phyloP scores from a whole-genome alignment of 805 yeast species.

The Cyberlindnera americana region DNA sequence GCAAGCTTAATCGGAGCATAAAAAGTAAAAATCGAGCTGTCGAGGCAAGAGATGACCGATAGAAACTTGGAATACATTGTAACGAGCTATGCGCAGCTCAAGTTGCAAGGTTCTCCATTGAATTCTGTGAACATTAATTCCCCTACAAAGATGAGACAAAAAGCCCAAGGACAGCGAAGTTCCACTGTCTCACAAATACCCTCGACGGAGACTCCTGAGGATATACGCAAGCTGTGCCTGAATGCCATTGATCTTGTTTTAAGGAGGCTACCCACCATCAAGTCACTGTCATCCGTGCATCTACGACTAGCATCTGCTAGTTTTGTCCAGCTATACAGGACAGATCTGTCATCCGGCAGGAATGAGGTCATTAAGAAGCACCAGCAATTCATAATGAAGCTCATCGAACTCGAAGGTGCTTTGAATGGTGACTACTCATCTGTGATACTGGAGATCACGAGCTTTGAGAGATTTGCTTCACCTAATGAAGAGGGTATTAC shows the following conservation, averaged over 20 bases:
- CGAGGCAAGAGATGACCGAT: conserved; percentile 1
- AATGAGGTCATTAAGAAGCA: conserved; percentile 18
- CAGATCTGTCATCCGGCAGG: conserved; percentile 8
- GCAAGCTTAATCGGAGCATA: no score
- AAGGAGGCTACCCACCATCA: conserved; percentile 11
- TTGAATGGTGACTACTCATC: conserved; percentile 8
- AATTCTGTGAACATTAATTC: conserved; percentile 22
- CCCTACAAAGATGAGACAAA: conserved; percentile 23
- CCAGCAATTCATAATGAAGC: conserved; percentile 20
- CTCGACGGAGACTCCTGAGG: conserved; percentile 14
- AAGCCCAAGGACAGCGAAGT: conserved; percentile 9
- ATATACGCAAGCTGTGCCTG: conserved; percentile 20
- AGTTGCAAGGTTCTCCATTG: conserved; percentile 21
- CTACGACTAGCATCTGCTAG: conserved; percentile 23
- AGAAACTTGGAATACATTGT: conserved; percentile 24
- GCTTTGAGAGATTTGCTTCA: conserved; percentile 1
- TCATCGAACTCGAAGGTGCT: conserved; percentile 23
- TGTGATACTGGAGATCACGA: conserved; percentile 9
- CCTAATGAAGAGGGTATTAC: neutral
- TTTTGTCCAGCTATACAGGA: conserved; percentile 22
- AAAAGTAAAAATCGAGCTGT: no score
- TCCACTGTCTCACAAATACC: neutral
- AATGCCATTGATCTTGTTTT: conserved; percentile 24
- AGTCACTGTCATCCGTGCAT: conserved; percentile 17
- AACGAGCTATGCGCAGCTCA: conserved; percentile 23